Conservation (phyloP, 2,329 filamentous ascomycete species). For the Dactylellina drechsleri region DNA sequence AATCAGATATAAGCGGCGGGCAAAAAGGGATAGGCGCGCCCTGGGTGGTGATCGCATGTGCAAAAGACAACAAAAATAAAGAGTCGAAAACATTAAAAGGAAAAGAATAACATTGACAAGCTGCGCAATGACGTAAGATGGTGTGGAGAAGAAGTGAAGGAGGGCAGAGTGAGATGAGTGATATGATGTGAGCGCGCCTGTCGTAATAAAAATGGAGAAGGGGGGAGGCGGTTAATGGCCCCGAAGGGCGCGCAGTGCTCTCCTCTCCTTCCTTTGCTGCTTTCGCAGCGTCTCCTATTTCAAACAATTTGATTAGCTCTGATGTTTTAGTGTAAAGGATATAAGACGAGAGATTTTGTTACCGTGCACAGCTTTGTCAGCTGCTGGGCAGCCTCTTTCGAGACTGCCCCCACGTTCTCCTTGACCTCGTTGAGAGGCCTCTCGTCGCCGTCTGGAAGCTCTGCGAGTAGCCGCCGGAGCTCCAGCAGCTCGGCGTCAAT, state of each 20-base stretch:
- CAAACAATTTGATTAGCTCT: neutral
- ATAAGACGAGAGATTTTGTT: neutral
- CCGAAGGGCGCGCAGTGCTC: slow-evolving; percentile 17
- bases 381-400: neutral
- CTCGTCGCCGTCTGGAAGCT: slow-evolving; percentile 13
- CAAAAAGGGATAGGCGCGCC: neutral
- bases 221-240: neutral
- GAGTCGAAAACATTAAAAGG: too few species aligned
- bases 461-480: slow-evolving; percentile 3
- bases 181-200: too few species aligned
- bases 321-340: neutral
- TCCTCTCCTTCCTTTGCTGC: slow-evolving; percentile 29
- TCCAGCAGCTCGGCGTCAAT: slow-evolving; percentile 22
- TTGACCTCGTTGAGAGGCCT: slow-evolving; percentile 7
- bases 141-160: too few species aligned
- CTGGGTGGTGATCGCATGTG: too few species aligned
- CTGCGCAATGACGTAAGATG: too few species aligned
- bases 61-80: too few species aligned
- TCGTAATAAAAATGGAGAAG: too few species aligned
- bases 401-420: neutral
- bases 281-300: slow-evolving; percentile 20
- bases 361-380: slow-evolving; percentile 14
- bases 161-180: too few species aligned
- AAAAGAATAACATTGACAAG: too few species aligned
- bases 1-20: too few species aligned